These are phyloP conservation scores for Ehretia macrophylla DNA, from an alignment of 257 asterid species.

Conservation along the genomic window DNA sequence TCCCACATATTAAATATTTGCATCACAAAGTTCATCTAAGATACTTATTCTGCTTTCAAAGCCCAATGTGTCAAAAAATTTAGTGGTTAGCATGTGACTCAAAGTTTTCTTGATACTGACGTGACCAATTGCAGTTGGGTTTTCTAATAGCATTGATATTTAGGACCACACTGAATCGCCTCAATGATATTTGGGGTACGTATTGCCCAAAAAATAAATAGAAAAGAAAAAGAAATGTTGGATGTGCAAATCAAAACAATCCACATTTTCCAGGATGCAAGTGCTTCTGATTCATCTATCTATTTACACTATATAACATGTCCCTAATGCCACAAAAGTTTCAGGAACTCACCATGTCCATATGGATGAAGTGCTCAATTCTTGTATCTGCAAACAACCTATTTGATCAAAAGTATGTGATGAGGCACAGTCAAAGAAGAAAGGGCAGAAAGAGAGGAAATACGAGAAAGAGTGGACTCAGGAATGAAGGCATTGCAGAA, in stretches of 20 bases:
- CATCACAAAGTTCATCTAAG: too few species aligned
- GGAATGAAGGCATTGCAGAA: background rate
- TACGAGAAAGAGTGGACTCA: background rate
- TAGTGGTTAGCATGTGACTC: too few species aligned
- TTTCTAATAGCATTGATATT: too few species aligned
- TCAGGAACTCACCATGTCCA: conserved; percentile 67
- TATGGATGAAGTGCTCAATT: conserved; percentile 66
- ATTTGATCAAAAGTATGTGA: background rate
- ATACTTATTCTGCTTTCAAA: too few species aligned
- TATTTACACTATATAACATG: background rate
- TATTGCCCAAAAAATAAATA: too few species aligned
- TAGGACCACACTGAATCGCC: too few species aligned
- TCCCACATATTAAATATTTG: too few species aligned
- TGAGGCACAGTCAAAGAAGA: conserved; percentile 16
- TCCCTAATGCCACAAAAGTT: background rate
- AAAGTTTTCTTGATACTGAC: too few species aligned
- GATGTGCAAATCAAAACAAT: too few species aligned
- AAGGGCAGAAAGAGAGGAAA: background rate
- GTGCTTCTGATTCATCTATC: background rate
- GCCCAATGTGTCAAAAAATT: too few species aligned
- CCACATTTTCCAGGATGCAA: background rate
- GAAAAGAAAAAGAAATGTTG: background rate
- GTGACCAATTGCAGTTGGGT: too few species aligned
- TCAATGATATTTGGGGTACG: too few species aligned
- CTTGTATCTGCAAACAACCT: conserved; percentile 63